A percentile compares a stretch with the other conserved stretches of the same genome.
Evolutionary conservation across 1,284 basidiomycete genomes (phyloP).

Genomic region (Coniferiporia weirii): DNA sequence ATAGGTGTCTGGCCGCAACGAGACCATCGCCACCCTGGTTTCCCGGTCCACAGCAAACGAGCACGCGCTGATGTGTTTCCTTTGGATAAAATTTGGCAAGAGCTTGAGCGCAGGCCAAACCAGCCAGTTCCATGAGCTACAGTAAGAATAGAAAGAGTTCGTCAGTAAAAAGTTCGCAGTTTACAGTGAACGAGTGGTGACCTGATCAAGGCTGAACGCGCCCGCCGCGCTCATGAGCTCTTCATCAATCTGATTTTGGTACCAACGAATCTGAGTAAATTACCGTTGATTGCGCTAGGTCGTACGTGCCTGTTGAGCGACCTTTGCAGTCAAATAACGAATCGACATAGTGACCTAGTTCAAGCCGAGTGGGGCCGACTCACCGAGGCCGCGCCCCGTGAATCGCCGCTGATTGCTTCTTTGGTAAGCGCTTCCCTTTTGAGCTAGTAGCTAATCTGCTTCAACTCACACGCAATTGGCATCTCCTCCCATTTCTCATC

Average conservation of each 20-base stretch:
- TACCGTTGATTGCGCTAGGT: background rate
- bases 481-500: background rate
- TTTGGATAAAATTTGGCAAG: conserved; percentile 73
- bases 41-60: conserved; percentile 95
- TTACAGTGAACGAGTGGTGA: conserved; percentile 27
- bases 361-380: background rate
- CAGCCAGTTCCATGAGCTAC: conserved; percentile 96
- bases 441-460: too few species aligned
- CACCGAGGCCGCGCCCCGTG: too few species aligned
- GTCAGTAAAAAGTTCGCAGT: background rate
- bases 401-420: too few species aligned
- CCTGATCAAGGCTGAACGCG: conserved; percentile 90
- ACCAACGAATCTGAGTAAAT: background rate
- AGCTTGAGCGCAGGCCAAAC: conserved; percentile 89
- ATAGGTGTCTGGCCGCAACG: conserved; percentile 91
- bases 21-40: conserved; percentile 98
- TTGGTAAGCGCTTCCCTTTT: too few species aligned
- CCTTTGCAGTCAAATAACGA: conserved; percentile 70
- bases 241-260: conserved; percentile 70
- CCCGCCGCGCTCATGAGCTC: conserved; percentile 83
- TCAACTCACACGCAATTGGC: background rate
- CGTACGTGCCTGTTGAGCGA: conserved; percentile 70
- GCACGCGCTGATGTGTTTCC: conserved; percentile 63
- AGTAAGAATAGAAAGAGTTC: background rate
- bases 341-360: conserved; percentile 48